Evolutionary conservation across 2,329 filamentous ascomycete species (phyloP).

Genomic region (Aspergillus cejpii): DNA sequence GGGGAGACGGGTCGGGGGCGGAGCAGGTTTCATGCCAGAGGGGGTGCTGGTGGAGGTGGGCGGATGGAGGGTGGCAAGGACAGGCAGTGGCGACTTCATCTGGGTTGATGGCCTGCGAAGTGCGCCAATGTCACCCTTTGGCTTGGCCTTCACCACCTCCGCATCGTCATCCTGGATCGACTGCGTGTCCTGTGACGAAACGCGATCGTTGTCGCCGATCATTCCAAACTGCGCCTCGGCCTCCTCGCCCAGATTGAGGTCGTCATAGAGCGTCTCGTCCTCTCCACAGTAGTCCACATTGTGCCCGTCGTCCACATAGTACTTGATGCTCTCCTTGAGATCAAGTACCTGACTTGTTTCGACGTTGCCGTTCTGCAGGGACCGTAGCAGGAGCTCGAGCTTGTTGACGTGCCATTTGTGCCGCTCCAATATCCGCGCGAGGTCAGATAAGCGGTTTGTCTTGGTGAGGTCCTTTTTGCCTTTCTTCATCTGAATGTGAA

Average conservation of each 20-base stretch:
- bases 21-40: slow-evolving; percentile 83
- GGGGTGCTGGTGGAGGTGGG: slow-evolving; percentile 42
- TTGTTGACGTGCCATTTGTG: slow-evolving; percentile 97
- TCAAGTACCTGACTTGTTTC: slow-evolving; percentile 82
- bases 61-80: slow-evolving; percentile 80
- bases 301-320: slow-evolving; percentile 87
- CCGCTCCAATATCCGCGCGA: slow-evolving; percentile 75
- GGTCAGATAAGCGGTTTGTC: slow-evolving; percentile 78
- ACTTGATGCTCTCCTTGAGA: slow-evolving; percentile 84
- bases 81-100: slow-evolving; percentile 89
- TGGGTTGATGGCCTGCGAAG: slow-evolving; percentile 74
- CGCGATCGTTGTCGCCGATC: slow-evolving; percentile 69
- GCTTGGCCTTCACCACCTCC: slow-evolving; percentile 56
- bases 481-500: slow-evolving; percentile 90
- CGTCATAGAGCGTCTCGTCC: slow-evolving; percentile 92
- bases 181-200: slow-evolving; percentile 91
- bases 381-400: slow-evolving; percentile 81
- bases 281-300: slow-evolving; percentile 80
- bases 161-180: slow-evolving; percentile 78
- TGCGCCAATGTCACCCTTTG: slow-evolving; percentile 53
- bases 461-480: slow-evolving; percentile 81
- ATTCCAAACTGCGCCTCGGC: slow-evolving; percentile 75
- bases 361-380: slow-evolving; percentile 85
- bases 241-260: slow-evolving; percentile 84
- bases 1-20: slow-evolving; percentile 72